These are phyloP conservation scores for Biscogniauxia mediterranea DNA, from an alignment of 2,329 filamentous ascomycete genomes.

Conservation along the genomic window DNA sequence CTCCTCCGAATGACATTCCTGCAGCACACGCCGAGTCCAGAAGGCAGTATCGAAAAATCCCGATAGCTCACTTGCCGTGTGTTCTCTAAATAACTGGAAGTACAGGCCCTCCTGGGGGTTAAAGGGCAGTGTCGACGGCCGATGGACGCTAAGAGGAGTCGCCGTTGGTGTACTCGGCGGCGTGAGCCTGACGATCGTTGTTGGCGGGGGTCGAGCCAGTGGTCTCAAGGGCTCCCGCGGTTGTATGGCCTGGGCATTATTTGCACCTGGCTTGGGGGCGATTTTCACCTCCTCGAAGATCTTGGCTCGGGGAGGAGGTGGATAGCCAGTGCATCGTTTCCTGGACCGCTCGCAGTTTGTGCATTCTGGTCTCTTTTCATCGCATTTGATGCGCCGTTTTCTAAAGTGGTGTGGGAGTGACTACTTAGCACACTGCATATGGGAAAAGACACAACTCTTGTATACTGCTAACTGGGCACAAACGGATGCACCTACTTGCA, in stretches of 20 bases:
- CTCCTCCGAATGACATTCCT: constrained; percentile 60
- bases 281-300: constrained; percentile 43
- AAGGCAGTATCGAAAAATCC: constrained; percentile 67
- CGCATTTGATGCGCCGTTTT: constrained; percentile 63
- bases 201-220: constrained; percentile 11
- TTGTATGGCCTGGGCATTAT: constrained; percentile 6
- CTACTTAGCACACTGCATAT: constrained; percentile 19
- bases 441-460: not conserved
- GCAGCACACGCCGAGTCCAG: constrained; percentile 62
- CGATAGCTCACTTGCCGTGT: constrained; percentile 61
- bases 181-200: constrained; percentile 20
- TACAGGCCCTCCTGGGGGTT: constrained; percentile 54
- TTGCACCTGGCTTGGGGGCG: constrained; percentile 23
- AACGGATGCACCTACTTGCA: constrained; percentile 59
- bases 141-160: constrained; percentile 36
- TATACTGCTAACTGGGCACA: not conserved
- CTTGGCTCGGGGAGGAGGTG: constrained; percentile 50
- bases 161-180: constrained; percentile 36
- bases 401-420: constrained; percentile 35
- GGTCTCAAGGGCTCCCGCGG: not conserved
- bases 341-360: constrained; percentile 59
- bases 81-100: constrained; percentile 60
- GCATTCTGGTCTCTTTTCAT: constrained; percentile 61
- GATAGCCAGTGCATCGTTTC: constrained; percentile 60
- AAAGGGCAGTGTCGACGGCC: constrained; percentile 49